phyloP scores from a whole-genome alignment of 495 filamentous ascomycete genomes.

The Parmelia sp. region DNA sequence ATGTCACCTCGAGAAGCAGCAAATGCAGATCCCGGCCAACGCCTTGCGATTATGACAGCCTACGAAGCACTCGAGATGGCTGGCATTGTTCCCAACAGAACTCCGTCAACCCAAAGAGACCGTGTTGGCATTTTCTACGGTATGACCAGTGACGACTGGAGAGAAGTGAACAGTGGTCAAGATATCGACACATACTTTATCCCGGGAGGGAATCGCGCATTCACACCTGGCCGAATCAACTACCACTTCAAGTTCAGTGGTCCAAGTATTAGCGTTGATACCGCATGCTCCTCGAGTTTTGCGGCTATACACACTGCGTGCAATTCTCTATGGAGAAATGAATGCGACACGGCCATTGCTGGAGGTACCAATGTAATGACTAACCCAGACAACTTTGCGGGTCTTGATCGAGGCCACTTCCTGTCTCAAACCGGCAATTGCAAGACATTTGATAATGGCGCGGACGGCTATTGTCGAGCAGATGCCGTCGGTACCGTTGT shows the following conservation, averaged over 20 bases:
- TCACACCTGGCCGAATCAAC: conserved; percentile 29
- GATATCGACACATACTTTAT: conserved; percentile 30
- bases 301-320: conserved; percentile 67
- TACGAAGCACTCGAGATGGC: neutral
- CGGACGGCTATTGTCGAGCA: conserved; percentile 72
- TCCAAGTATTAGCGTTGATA: conserved; percentile 67
- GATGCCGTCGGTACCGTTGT: conserved; percentile 67
- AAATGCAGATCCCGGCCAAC: no score
- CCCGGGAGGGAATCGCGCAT: conserved; percentile 28
- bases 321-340: conserved; percentile 65
- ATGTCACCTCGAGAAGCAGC: no score
- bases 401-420: conserved; percentile 77
- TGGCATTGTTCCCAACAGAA: neutral
- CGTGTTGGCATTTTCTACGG: neutral
- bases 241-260: conserved; percentile 68
- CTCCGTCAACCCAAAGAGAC: neutral
- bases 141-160: conserved; percentile 11
- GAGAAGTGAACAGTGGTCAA: conserved; percentile 22
- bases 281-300: conserved; percentile 66
- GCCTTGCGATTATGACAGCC: no score
- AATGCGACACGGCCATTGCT: conserved; percentile 76
- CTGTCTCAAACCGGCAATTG: conserved; percentile 66
- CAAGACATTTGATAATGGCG: conserved; percentile 70
- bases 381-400: conserved; percentile 74
- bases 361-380: conserved; percentile 76